A percentile compares a stretch with the other conserved stretches of the same genome.
Evolutionary conservation across 306 rosid species (phyloP).

Genomic region (Dalbergia cultrata): DNA sequence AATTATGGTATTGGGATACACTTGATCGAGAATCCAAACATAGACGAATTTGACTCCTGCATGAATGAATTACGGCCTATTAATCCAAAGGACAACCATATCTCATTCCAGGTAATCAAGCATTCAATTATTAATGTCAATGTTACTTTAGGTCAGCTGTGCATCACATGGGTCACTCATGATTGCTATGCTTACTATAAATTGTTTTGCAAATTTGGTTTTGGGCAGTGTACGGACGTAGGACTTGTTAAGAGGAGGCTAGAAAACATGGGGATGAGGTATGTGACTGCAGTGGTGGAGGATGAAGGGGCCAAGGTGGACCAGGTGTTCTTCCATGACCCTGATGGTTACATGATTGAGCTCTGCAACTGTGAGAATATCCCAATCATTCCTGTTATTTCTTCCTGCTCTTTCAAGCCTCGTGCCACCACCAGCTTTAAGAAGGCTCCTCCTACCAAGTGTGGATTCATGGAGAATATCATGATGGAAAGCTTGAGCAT

Average conservation of each 20-base stretch:
- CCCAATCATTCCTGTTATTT: constrained; percentile 66
- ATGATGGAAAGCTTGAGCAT: constrained; percentile 93
- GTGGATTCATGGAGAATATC: constrained; percentile 79
- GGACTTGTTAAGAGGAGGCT: constrained; percentile 77
- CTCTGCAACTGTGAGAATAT: constrained; percentile 83
- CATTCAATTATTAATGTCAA: not conserved
- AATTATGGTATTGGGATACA: constrained; percentile 89
- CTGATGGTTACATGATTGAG: constrained; percentile 86
- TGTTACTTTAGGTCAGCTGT: not conserved
- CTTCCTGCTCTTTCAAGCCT: constrained; percentile 75
- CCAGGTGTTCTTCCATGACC: constrained; percentile 89
- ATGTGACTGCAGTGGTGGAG: constrained; percentile 76
- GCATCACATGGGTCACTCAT: not conserved
- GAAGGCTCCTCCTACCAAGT: constrained; percentile 61
- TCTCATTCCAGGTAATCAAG: constrained; percentile 73
- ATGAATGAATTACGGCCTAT: constrained; percentile 60
- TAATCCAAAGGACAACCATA: constrained; percentile 85
- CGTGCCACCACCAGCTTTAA: constrained; percentile 55
- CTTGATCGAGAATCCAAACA: constrained; percentile 75
- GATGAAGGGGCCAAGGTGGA: constrained; percentile 71
- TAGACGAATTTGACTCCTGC: constrained; percentile 56
- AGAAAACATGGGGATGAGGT: constrained; percentile 77
- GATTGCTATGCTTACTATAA: not conserved
- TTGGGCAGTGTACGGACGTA: constrained; percentile 78
- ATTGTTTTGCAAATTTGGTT: not conserved